Evolutionary conservation across 2,329 filamentous ascomycete species (phyloP).

Genomic region (Erysiphe pulchra): DNA sequence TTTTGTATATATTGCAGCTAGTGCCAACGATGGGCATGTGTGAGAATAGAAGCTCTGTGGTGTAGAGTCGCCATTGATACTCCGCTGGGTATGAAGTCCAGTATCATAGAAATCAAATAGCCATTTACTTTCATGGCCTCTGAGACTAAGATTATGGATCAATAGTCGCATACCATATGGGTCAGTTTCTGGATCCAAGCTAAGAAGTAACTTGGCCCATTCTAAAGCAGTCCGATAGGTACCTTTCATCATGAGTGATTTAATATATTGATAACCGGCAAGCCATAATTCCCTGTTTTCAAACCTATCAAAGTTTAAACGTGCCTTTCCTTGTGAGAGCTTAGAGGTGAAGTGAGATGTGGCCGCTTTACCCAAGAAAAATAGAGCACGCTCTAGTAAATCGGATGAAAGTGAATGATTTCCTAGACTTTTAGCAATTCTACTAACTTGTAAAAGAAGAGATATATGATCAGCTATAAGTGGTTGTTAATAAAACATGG

Average conservation of each 20-base stretch:
- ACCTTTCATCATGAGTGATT: conserved; percentile 65
- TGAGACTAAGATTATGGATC: conserved; percentile 64
- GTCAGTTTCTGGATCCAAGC: conserved; percentile 45
- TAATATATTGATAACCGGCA: conserved; percentile 68
- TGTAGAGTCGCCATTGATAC: conserved; percentile 18
- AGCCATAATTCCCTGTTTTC: conserved; percentile 90
- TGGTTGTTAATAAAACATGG: conserved; percentile 4
- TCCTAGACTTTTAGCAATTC: conserved; percentile 73
- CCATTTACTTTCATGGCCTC: conserved; percentile 50
- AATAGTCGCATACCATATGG: conserved; percentile 63
- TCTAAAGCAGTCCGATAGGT: conserved; percentile 84
- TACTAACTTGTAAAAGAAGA: conserved; percentile 77
- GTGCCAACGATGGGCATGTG: conserved; percentile 46
- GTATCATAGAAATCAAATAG: conserved; percentile 41
- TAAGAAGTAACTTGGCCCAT: conserved; percentile 68
- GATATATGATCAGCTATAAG: conserved; percentile 52
- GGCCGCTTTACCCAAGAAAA: conserved; percentile 73
- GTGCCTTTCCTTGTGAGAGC: conserved; percentile 51
- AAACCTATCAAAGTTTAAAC: conserved; percentile 53
- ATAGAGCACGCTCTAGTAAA: conserved; percentile 71
- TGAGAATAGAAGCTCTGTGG: conserved; percentile 21
- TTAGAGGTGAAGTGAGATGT: conserved; percentile 59
- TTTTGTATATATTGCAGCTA: conserved; percentile 50
- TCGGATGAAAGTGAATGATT: conserved; percentile 72
- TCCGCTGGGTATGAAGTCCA: conserved; percentile 15